Base-by-base conservation (phyloP, 2,329 filamentous ascomycete genomes). In the Aspergillus hiratsukae region DNA sequence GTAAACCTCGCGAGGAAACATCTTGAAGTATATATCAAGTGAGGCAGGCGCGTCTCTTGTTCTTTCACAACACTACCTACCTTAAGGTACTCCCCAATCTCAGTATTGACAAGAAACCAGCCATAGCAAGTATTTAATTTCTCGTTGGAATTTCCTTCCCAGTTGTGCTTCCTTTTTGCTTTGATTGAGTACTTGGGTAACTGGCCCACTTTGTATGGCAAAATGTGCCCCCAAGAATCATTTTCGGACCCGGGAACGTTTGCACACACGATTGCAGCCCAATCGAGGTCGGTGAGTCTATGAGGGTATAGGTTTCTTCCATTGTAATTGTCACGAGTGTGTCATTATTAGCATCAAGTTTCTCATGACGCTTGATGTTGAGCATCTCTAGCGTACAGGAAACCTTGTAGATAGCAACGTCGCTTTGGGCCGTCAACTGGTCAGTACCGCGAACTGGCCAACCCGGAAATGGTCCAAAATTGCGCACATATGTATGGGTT, bases 151-250 rank as follows among this genome's bases (percentile, higher is more conserved):
- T 23, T 45, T 4, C 41, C 21, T 45, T 45, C 41, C 17, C 4
- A 17, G 14, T n/a, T 17, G 14, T 17, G 14, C 14, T 17, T 37
- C 14, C 1, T 14, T 17, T 14, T 37, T 17, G 1, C 31, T 37
- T 7, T 37, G 4, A 37, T 17, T 17, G 21, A 45, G 43, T 7
- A 46, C 19, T 17, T 45, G 21, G 40, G 21, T 4, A 40, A 52
- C 7, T 46, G 57, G 61, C 60, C 57, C 60, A 64, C 58, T 64
- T 61, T 62, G 58, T 62, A 64, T 65, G 61, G 51, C 55, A 51
- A 23, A 53, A 49, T 49, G 8, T 51, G 17, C 57, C 63, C 58
- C 58, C 53, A 41, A 45, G 51, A 63, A 57, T 43, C 11, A 57
- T 52, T 56, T 59, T 59, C 46, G 54, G 53, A 63, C 53, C 31